Conservation (phyloP, 768 basidiomycete species). For the Asterophora lycoperdoides region DNA sequence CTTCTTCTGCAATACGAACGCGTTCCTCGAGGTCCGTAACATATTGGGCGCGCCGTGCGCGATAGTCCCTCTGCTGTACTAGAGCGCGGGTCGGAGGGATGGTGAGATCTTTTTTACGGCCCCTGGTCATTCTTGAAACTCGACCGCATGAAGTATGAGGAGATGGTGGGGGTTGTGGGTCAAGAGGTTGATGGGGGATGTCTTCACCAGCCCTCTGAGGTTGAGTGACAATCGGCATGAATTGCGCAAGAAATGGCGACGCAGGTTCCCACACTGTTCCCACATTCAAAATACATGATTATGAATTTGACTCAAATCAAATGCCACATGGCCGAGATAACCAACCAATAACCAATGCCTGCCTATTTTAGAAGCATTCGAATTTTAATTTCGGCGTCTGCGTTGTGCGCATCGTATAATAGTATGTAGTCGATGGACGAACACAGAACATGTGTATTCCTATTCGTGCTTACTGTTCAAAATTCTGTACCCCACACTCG, state of each 20-base stretch:
- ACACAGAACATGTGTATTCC: too few relatives aligned
- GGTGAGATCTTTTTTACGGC: constrained; percentile 60
- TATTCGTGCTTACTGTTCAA: too few relatives aligned
- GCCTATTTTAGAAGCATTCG: background rate
- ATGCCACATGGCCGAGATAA: constrained; percentile 15
- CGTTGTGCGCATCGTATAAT: too few relatives aligned
- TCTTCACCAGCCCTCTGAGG: constrained; percentile 7
- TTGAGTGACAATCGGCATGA: constrained; percentile 27
- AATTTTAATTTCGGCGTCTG: too few relatives aligned
- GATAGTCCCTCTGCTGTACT: constrained; percentile 61
- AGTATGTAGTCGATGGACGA: too few relatives aligned
- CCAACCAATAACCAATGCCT: too few relatives aligned
- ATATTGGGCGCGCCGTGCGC: constrained; percentile 56
- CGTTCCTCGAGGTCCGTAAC: constrained; percentile 53
- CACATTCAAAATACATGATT: constrained; percentile 22
- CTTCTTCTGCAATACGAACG: constrained; percentile 48
- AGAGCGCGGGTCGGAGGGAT: constrained; percentile 57
- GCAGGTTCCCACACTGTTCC: constrained; percentile 18
- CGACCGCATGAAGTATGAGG: constrained; percentile 12
- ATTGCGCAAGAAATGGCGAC: constrained; percentile 33
- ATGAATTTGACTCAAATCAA: constrained; percentile 16
- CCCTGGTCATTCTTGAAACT: constrained; percentile 47
- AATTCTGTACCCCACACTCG: constrained; percentile 52
- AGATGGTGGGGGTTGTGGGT: constrained; percentile 12
- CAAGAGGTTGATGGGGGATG: constrained; percentile 9